A percentile compares a stretch with the other conserved stretches of the same genome.
Evolutionary conservation across 306 rosid species (phyloP).

Genomic region (Quercus wislizeni): DNA sequence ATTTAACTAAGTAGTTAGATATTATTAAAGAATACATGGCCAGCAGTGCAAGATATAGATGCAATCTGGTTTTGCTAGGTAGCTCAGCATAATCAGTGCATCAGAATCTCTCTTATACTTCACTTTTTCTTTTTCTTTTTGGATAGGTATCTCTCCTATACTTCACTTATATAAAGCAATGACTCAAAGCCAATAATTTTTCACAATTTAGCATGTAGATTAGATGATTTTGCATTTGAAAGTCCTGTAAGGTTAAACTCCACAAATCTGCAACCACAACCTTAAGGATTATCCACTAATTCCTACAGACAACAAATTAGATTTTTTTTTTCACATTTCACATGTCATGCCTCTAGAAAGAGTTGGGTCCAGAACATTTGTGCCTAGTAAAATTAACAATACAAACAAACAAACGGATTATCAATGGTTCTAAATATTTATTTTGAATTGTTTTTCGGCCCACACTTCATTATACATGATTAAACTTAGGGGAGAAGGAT

Average conservation of each 20-base stretch:
- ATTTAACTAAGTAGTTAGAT: neutral
- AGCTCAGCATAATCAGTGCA: neutral
- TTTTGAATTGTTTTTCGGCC: neutral
- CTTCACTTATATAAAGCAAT: neutral
- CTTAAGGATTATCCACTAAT: neutral
- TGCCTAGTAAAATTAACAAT: neutral
- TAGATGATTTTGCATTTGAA: neutral
- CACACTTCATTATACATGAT: neutral
- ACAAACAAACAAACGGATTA: neutral
- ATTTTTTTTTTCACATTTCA: neutral
- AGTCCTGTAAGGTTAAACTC: neutral
- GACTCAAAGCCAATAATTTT: neutral
- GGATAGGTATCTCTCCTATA: neutral
- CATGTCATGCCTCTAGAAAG: neutral
- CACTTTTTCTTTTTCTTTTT: too few species aligned
- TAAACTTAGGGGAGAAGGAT: neutral
- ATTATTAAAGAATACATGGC: neutral
- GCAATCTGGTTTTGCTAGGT: neutral
- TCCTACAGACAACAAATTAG: neutral
- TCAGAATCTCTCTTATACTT: neutral
- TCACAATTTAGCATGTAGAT: neutral
- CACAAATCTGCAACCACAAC: neutral
- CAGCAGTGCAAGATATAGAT: neutral
- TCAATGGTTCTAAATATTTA: neutral
- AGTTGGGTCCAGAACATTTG: neutral